phyloP scores from a whole-genome alignment of 129 eudicot genomes.

The Glebionis coronaria region DNA sequence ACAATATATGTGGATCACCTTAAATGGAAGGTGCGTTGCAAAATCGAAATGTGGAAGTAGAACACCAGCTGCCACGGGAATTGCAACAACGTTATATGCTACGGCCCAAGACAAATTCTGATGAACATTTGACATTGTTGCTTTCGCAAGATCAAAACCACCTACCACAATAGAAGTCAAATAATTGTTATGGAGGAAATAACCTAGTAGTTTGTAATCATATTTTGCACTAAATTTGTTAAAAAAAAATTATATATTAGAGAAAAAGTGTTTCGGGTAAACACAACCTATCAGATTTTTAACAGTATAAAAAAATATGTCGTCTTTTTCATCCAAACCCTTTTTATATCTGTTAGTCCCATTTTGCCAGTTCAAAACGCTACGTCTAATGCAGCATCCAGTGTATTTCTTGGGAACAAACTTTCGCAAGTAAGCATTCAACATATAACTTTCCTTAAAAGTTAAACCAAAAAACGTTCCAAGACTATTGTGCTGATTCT shows the following conservation, averaged over 20 bases:
- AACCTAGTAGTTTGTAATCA: no score
- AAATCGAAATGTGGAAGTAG: slow-evolving; percentile 84
- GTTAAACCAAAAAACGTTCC: neutral
- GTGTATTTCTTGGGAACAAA: slow-evolving; percentile 83
- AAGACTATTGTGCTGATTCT: neutral
- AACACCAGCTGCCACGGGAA: slow-evolving; percentile 82
- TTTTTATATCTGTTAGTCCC: no score
- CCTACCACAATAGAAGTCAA: no score
- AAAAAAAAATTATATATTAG: no score
- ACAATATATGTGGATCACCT: slow-evolving; percentile 34
- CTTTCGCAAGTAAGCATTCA: slow-evolving; percentile 66
- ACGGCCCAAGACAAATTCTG: slow-evolving; percentile 96
- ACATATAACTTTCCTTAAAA: neutral
- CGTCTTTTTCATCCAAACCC: no score
- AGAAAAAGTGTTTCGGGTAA: no score
- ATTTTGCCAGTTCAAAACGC: no score
- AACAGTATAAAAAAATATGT: no score
- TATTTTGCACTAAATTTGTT: no score
- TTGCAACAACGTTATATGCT: slow-evolving; percentile 75
- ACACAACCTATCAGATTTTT: no score
- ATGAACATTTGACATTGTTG: slow-evolving; percentile 87
- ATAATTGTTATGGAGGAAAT: no score
- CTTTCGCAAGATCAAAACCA: slow-evolving; percentile 82
- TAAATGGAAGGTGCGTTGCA: slow-evolving; percentile 95
- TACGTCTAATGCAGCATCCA: slow-evolving; percentile 95